Conservation (phyloP, 2,329 filamentous ascomycete species). For the Epichloe uncinata region DNA sequence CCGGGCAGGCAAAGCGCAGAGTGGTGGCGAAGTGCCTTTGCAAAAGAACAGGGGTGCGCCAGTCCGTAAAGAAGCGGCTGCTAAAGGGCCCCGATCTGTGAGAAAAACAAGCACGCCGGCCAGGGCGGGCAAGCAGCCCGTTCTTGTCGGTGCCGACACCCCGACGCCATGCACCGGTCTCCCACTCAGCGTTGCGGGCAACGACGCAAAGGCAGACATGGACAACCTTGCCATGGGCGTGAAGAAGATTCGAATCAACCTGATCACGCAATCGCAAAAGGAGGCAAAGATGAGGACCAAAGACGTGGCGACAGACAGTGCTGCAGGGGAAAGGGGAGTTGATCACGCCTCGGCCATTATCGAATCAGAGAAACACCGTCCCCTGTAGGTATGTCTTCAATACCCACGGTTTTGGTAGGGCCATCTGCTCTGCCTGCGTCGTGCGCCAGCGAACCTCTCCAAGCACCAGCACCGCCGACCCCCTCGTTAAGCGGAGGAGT, state of each 20-base stretch:
- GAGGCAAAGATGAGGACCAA: conserved; percentile 32
- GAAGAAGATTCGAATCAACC: conserved; percentile 50
- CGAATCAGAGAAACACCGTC: not conserved
- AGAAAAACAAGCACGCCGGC: conserved; percentile 22
- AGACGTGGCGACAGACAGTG: not conserved
- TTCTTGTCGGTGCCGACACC: conserved; percentile 7
- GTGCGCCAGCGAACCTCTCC: not conserved
- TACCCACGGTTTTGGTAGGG: not conserved
- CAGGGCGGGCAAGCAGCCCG: conserved; percentile 8
- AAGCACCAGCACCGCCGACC: conserved; percentile 8
- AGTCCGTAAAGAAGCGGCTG: conserved; percentile 28
- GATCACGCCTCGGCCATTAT: not conserved
- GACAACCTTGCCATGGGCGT: conserved; percentile 44
- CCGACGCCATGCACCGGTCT: conserved; percentile 5
- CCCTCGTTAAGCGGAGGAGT: conserved; percentile 12
- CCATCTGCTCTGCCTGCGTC: not conserved
- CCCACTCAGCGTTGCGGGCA: conserved; percentile 1
- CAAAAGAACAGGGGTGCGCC: conserved; percentile 46
- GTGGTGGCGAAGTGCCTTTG: conserved; percentile 30
- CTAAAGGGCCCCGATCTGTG: conserved; percentile 19
- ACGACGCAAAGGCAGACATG: conserved; percentile 26
- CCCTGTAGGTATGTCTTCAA: not conserved
- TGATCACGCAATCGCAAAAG: conserved; percentile 44
- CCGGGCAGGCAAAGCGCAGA: conserved; percentile 20
- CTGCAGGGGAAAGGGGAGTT: not conserved